Evolutionary conservation across 2,329 filamentous ascomycete species (phyloP).

Genomic region (Trichoderma aggressivum): DNA sequence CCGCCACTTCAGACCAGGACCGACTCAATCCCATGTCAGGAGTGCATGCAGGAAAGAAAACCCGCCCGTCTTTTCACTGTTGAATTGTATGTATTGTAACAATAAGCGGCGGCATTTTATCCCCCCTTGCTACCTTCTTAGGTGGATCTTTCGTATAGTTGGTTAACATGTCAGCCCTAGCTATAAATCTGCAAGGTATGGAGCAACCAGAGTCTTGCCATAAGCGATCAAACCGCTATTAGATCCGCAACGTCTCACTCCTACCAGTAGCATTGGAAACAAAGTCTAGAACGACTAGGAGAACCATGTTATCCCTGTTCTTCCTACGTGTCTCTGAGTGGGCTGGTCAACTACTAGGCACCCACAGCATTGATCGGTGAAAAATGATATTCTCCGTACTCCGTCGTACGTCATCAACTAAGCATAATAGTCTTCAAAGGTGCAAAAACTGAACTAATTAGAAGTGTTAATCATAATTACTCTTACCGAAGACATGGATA

Average conservation of each 20-base stretch:
- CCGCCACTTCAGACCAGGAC: not conserved
- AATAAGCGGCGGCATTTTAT: not conserved
- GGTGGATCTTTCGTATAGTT: not conserved
- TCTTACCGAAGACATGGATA: not conserved
- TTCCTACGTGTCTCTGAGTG: not conserved
- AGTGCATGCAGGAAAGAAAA: not conserved
- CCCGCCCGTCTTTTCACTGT: not conserved
- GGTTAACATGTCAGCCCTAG: not conserved
- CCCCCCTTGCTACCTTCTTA: not conserved
- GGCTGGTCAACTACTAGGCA: not conserved
- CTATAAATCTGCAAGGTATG: not conserved
- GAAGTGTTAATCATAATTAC: not conserved
- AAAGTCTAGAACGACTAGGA: not conserved
- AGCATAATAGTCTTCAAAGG: not conserved
- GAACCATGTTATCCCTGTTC: not conserved
- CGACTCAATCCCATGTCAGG: not conserved
- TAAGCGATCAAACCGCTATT: not conserved
- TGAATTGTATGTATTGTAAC: not conserved
- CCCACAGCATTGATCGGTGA: not conserved
- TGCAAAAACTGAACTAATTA: not conserved
- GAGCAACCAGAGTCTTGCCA: not conserved
- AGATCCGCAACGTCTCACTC: not conserved
- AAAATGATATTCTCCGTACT: not conserved
- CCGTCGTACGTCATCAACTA: not conserved
- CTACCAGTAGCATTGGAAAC: not conserved